Evolutionary conservation across 257 asterid species (phyloP).

Genomic region (Solanum pennellii): DNA sequence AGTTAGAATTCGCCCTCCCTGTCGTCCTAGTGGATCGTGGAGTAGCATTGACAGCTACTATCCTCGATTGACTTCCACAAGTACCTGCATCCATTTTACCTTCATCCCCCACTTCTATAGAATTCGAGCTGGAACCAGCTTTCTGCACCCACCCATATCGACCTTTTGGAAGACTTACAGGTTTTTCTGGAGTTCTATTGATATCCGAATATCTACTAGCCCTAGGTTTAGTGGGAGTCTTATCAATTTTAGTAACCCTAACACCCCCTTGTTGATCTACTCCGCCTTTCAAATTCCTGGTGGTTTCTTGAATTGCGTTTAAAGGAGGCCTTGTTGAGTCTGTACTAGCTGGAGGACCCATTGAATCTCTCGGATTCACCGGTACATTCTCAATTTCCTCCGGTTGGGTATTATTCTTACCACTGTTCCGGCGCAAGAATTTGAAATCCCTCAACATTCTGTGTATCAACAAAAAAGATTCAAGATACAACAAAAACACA

Average conservation of each 20-base stretch:
- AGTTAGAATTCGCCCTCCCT: slow-evolving; percentile 39
- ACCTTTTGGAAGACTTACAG: slow-evolving; percentile 19
- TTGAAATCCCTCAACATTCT: slow-evolving; percentile 92
- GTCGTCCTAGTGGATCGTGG: slow-evolving; percentile 55
- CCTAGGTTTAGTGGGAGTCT: slow-evolving; percentile 66
- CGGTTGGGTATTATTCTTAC: slow-evolving; percentile 38
- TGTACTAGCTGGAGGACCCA: slow-evolving; percentile 29
- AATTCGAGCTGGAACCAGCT: slow-evolving; percentile 36
- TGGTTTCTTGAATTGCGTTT: slow-evolving; percentile 58
- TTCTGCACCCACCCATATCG: slow-evolving; percentile 57
- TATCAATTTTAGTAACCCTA: slow-evolving; percentile 35
- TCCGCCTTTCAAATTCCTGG: slow-evolving; percentile 22
- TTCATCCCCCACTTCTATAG: slow-evolving; percentile 46
- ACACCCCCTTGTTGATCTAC: slow-evolving; percentile 35
- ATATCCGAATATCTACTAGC: slow-evolving; percentile 25
- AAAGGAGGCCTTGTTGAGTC: slow-evolving; percentile 83
- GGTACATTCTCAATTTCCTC: slow-evolving; percentile 91
- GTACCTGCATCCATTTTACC: slow-evolving; percentile 21
- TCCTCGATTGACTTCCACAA: not conserved
- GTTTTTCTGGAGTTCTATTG: slow-evolving; percentile 72
- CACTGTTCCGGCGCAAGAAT: slow-evolving; percentile 63
- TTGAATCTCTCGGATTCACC: slow-evolving; percentile 40
- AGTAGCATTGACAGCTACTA: slow-evolving; percentile 25
- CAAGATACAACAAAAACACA: not conserved
- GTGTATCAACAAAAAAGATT: slow-evolving; percentile 11